Evolutionary conservation across 768 basidiomycete genomes (phyloP), one percentile per base, ranked within the genome.

Genomic region (Tylopilus sp.): DNA sequence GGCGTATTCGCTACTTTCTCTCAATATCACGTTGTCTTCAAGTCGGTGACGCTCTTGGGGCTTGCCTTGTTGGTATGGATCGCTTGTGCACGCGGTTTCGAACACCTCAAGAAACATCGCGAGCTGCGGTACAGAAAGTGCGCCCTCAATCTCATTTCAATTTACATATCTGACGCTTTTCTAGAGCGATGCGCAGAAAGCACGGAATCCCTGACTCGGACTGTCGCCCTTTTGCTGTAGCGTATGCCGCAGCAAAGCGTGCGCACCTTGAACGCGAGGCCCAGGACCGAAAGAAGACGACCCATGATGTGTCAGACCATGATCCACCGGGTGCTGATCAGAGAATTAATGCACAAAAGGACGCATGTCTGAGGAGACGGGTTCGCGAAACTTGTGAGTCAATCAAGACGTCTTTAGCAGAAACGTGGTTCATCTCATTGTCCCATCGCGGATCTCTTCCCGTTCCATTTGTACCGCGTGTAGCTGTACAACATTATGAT

Each of bases 151-250:
- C n/a, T 28, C 12, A 36, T 13, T 31, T 25, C 30, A 39, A 23
- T 44, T 53, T 25, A 9, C 23, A 9, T 30, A 9, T 53, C 60
- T 65, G 30, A 66, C 48, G 51, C 53, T 30, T 52, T 55, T 51
- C 12, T 57, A 90, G 87, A 60, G 76, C 82, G 56, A 82, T 83
- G 75, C 81, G 90, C 53, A 75, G 90, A 57, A 76, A 79, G 70
- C 81, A 90, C 63, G 91, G 90, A 41, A 92, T 92, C 53, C 91
- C 90, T 17, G 90, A 92, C 73, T 76, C 75, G 51, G 90, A 92
- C 73, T 76, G 82, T 56, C 78, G 90, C 28, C 88, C 90, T 12
- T 92, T 92, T 76, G 87, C 86, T 66, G 86, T 91, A 56, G 91
- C 90, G n/a, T 89, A 88, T 69, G 80, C 88, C 57, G 87, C 86